phyloP scores from a whole-genome alignment of 2,329 filamentous ascomycete genomes.

The Colletotrichum euphorbiae region DNA sequence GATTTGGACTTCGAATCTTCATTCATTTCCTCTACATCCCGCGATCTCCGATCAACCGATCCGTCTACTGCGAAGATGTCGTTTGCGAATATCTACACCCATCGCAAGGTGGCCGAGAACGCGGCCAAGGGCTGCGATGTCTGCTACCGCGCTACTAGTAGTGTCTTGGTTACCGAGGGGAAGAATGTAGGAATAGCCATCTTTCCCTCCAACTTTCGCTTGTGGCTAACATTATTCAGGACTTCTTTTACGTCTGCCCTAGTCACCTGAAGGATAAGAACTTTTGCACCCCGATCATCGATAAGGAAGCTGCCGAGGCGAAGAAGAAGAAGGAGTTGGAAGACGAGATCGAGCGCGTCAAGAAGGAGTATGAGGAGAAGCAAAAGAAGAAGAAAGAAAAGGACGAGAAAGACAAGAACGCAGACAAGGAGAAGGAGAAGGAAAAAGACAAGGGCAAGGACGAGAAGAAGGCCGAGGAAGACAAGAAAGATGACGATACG shows the following conservation, averaged over 20 bases:
- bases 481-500: conserved; percentile 49
- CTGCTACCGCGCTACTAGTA: conserved; percentile 89
- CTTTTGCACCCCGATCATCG: conserved; percentile 82
- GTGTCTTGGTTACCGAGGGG: conserved; percentile 88
- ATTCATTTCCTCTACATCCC: too few species aligned
- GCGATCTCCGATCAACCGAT: background rate
- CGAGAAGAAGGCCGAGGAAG: conserved; percentile 52
- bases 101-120: conserved; percentile 88
- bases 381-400: conserved; percentile 77
- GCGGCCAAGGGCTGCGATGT: conserved; percentile 87
- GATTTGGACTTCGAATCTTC: too few species aligned
- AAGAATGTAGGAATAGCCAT: conserved; percentile 73
- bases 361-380: conserved; percentile 83
- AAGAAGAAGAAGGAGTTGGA: conserved; percentile 75
- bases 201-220: background rate
- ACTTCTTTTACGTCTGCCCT: conserved; percentile 93
- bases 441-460: conserved; percentile 60
- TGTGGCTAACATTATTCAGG: conserved; percentile 53
- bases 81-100: conserved; percentile 84
- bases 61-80: conserved; percentile 52
- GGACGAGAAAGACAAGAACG: conserved; percentile 67
- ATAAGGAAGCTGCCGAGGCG: conserved; percentile 72
- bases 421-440: conserved; percentile 61
- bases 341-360: conserved; percentile 72
- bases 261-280: conserved; percentile 84